A percentile compares a stretch with the other conserved stretches of the same genome.
Conservation (phyloP, 2,329 filamentous ascomycete genomes). For the Paecilomyces dactylethromorphus region DNA sequence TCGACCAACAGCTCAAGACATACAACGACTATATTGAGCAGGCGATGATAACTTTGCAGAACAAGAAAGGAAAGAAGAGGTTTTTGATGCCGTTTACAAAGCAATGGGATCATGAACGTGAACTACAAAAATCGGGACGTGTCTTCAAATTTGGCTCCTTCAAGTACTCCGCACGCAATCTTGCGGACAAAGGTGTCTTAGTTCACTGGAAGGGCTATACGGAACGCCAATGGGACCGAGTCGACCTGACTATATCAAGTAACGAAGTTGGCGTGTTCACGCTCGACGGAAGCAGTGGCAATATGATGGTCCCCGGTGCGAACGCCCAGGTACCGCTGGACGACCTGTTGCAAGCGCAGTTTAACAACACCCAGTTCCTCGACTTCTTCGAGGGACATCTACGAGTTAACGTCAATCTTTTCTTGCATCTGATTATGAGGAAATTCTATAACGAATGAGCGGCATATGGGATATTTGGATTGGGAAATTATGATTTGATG, state of each 20-base stretch:
- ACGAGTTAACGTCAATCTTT: slow-evolving; percentile 89
- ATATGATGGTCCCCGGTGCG: slow-evolving; percentile 92
- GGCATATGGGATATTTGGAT: neutral
- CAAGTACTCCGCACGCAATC: slow-evolving; percentile 87
- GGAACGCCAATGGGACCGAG: slow-evolving; percentile 79
- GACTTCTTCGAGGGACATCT: slow-evolving; percentile 83
- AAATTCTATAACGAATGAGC: slow-evolving; percentile 73
- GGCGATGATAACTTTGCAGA: slow-evolving; percentile 93
- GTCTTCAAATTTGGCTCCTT: slow-evolving; percentile 96
- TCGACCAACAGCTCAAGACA: slow-evolving; percentile 91
- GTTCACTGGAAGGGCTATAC: slow-evolving; percentile 82
- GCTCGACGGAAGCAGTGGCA: slow-evolving; percentile 82
- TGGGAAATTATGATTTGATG: neutral
- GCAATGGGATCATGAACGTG: slow-evolving; percentile 96
- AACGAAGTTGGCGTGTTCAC: slow-evolving; percentile 93
- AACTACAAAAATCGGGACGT: slow-evolving; percentile 84
- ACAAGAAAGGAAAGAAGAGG: slow-evolving; percentile 90
- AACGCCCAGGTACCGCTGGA: slow-evolving; percentile 85
- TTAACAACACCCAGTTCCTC: slow-evolving; percentile 95
- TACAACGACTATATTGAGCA: slow-evolving; percentile 99
- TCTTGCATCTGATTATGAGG: slow-evolving; percentile 95
- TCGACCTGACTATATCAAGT: slow-evolving; percentile 89
- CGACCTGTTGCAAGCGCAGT: slow-evolving; percentile 91
- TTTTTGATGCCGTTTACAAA: slow-evolving; percentile 96
- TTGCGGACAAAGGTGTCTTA: slow-evolving; percentile 89